Evolutionary conservation across 768 basidiomycete species (phyloP).

Genomic region (Rhizopogon rudus): DNA sequence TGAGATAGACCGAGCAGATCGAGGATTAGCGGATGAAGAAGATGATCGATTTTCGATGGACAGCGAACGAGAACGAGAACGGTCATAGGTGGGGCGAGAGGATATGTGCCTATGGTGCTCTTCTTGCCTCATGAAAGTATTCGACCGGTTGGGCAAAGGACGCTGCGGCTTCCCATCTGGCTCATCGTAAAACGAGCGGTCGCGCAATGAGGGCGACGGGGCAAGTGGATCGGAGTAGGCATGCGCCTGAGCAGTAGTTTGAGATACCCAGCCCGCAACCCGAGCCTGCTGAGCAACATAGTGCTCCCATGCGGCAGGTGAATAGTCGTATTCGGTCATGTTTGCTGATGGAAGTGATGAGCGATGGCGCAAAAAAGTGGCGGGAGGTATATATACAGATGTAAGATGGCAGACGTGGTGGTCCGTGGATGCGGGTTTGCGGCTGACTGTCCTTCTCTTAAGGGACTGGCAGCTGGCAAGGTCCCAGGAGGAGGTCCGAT

Average conservation of each 20-base stretch:
- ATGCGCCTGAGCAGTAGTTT: constrained; percentile 30
- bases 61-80: constrained; percentile 21
- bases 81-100: constrained; percentile 19
- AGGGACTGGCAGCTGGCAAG: neutral
- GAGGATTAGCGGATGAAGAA: constrained; percentile 7
- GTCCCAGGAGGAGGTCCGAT: neutral
- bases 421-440: neutral
- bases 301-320: constrained; percentile 47
- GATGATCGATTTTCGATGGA: constrained; percentile 4
- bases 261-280: constrained; percentile 46
- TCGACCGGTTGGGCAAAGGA: constrained; percentile 5
- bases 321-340: constrained; percentile 63
- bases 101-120: constrained; percentile 14
- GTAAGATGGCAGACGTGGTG: neutral
- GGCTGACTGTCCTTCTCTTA: too few relatives aligned
- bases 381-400: constrained; percentile 13
- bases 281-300: constrained; percentile 42
- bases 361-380: constrained; percentile 4
- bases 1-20: constrained; percentile 5
- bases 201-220: constrained; percentile 24
- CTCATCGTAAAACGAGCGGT: constrained; percentile 24
- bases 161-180: neutral
- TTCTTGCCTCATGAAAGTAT: constrained; percentile 7
- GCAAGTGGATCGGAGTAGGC: constrained; percentile 23
- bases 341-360: constrained; percentile 3